Percentiles rank a stretch among this genome's conserved stretches.
Evolutionary conservation across 768 basidiomycete genomes (phyloP).

Genomic region (Hemileccinum impolitum): DNA sequence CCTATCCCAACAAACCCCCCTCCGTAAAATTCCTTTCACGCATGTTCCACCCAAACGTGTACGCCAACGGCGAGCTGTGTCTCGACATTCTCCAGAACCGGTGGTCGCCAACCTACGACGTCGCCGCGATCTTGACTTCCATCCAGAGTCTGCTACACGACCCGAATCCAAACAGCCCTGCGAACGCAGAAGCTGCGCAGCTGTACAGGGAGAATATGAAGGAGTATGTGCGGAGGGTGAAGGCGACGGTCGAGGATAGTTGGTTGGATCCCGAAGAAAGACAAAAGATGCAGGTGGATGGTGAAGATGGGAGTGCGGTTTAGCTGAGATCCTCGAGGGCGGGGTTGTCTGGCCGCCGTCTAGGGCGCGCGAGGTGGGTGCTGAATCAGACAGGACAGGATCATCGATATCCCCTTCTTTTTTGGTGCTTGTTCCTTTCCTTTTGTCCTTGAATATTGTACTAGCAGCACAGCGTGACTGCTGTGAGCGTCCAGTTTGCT

Average conservation of each 20-base stretch:
- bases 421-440: conserved; percentile 2
- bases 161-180: conserved; percentile 97
- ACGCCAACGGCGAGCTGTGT: conserved; percentile 97
- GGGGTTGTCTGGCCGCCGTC: too few relatives aligned
- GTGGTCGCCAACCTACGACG: conserved; percentile 99
- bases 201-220: conserved; percentile 98
- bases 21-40: conserved; percentile 94
- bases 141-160: conserved; percentile 96
- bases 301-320: conserved; percentile 13
- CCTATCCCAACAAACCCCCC: conserved; percentile 98
- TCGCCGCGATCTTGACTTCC: conserved; percentile 94
- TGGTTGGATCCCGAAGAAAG: conserved; percentile 82
- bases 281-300: conserved; percentile 52
- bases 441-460: conserved; percentile 1
- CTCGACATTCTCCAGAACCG: conserved; percentile 98
- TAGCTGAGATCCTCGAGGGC: neutral
- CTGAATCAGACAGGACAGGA: conserved; percentile 6
- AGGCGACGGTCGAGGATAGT: conserved; percentile 90
- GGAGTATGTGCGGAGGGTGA: conserved; percentile 92
- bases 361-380: neutral
- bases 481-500: too few relatives aligned
- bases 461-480: neutral
- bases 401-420: neutral
- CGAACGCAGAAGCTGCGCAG: conserved; percentile 97
- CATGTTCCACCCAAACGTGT: conserved; percentile 99